Base-by-base conservation (phyloP, 768 basidiomycete genomes). In the Podaxis mareebaensis region DNA sequence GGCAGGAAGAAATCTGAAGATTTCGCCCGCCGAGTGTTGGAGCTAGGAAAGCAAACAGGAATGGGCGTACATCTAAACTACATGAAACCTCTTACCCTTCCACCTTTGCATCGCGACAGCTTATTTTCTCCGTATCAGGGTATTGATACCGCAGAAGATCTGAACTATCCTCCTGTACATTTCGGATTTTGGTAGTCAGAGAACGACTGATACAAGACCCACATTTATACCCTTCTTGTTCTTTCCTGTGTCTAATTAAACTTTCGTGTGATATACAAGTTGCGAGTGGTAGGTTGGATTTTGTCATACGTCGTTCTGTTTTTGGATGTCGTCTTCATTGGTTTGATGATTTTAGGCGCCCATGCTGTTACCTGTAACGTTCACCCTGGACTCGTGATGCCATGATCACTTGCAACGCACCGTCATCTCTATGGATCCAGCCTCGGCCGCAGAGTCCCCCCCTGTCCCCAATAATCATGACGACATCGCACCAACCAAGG, bases 21-120 rank as follows among this genome's bases (percentile, higher is more conserved):
- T 28, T 57, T 57, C 40, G 24, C 6, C 36, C 22, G 26, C 26
- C 39, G 28, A 11, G 56, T 33, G 10, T 24, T 44, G 39, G 40
- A 44, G 42, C 17, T 57, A 17, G 39, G 40, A 26, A 44, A 57
- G 38, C 39, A 24, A 12, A 30, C 56, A 12, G 56, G 56, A 28
- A 44, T 57, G 22, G 30, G 40, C 15, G 56, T 57, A 26, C 30
- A 44, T 44, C 22, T 57, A 13, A 57, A 22, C 40, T 57, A 57
- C 17, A 17, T n/a, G 24, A 57, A 57, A 15, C 39, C 39, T 20
- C 56, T 26, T 24, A 30, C 20, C 33, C 53, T 53, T 30, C 53
- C 53, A 15, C 11, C 53, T 33, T 7, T 46, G 44, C 44, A 22
- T 51, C 26, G 49, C 49, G 22, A 51, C 22, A n/a, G 15, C 20